Conservation (phyloP, 208 protist genomes). For the Acanthamoeba quina region DNA sequence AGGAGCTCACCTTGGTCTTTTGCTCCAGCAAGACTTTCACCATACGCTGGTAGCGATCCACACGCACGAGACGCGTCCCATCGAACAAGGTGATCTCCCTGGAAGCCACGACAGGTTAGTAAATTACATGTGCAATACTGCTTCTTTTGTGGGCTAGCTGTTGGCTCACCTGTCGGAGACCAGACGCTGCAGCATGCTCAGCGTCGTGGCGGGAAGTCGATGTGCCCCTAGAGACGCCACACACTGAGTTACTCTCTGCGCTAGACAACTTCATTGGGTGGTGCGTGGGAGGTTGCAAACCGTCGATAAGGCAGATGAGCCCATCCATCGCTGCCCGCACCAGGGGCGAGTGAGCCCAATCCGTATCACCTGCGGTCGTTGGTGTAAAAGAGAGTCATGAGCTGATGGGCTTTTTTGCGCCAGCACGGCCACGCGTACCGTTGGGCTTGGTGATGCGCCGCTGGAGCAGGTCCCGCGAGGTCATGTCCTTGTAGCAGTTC, state of each 20-base stretch:
- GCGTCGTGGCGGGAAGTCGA: conserved; percentile 81
- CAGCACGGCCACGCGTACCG: not conserved
- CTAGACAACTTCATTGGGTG: not conserved
- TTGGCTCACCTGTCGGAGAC: conserved; percentile 63
- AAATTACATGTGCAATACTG: not conserved
- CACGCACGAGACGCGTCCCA: conserved; percentile 92
- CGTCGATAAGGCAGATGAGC: conserved; percentile 94
- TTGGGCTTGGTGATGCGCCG: conserved; percentile 90
- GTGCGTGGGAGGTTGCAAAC: conserved; percentile 80
- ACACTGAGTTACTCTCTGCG: not conserved
- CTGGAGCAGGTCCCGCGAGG: conserved; percentile 95
- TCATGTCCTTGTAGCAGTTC: conserved; percentile 96
- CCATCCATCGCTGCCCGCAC: conserved; percentile 93
- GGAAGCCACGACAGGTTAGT: conserved; percentile 78
- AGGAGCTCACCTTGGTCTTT: not conserved
- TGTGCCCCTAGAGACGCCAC: conserved; percentile 81
- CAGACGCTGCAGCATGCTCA: conserved; percentile 81
- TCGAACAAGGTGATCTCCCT: conserved; percentile 91
- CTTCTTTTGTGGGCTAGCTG: not conserved
- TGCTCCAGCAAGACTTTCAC: conserved; percentile 75
- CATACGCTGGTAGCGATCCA: conserved; percentile 85
- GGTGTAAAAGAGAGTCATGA: not conserved
- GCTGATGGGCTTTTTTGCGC: no score
- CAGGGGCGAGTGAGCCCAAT: conserved; percentile 93
- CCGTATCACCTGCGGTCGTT: conserved; percentile 88